phyloP scores from a whole-genome alignment of 345 rosid genomes.

The Triadica sebifera region DNA sequence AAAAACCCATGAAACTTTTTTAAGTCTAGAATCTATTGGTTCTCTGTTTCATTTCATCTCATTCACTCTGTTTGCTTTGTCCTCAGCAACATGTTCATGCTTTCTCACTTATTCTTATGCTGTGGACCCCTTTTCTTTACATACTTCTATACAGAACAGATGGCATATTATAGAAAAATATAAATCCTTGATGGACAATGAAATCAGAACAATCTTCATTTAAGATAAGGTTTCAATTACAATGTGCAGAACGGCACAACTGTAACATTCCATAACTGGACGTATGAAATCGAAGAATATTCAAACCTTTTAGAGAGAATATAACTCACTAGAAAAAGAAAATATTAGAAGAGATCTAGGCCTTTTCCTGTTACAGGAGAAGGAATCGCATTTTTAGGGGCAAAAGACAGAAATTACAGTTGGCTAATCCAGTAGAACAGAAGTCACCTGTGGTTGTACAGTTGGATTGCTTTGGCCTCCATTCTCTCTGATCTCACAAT shows the following conservation, averaged over 20 bases:
- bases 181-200: too few species aligned
- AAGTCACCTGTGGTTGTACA: conserved; percentile 48
- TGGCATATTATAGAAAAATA: neutral
- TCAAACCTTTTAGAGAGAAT: neutral
- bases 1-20: neutral
- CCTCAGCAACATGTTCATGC: neutral
- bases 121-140: too few species aligned
- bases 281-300: too few species aligned
- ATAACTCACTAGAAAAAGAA: neutral
- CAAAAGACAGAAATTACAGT: neutral
- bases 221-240: neutral
- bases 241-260: neutral
- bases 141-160: too few species aligned
- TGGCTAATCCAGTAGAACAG: neutral
- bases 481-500: conserved; percentile 80
- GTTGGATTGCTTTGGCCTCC: conserved; percentile 59
- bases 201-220: neutral
- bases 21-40: neutral
- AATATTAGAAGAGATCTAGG: neutral
- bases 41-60: neutral
- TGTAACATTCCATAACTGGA: neutral
- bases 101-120: too few species aligned
- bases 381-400: neutral
- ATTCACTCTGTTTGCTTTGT: neutral
- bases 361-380: neutral